phyloP scores from a whole-genome alignment of 2,329 filamentous ascomycete species.

The Tolypocladium guangdongense region DNA sequence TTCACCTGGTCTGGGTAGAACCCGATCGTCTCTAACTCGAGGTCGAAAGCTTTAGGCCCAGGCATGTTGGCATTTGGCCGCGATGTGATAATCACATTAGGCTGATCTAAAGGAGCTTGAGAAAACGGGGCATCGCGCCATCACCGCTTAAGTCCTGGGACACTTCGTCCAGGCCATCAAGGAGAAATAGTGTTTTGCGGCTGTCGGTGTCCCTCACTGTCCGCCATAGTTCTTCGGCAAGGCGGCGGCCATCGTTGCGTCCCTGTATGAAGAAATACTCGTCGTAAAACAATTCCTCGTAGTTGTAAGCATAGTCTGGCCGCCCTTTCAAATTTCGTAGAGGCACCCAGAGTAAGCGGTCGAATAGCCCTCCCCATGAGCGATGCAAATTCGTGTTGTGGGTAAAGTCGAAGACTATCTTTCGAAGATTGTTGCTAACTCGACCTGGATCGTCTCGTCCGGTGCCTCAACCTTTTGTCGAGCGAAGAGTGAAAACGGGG shows the following conservation, averaged over 20 bases:
- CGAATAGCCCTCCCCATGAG: constrained; percentile 14
- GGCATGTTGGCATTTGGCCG: constrained; percentile 18
- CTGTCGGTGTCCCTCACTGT: background rate
- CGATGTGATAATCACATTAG: constrained; percentile 28
- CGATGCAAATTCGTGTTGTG: background rate
- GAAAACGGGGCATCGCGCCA: constrained; percentile 9
- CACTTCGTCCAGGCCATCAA: constrained; percentile 34
- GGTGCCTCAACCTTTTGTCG: constrained; percentile 16
- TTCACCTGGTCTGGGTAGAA: constrained; percentile 24
- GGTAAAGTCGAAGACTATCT: constrained; percentile 24
- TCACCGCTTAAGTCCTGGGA: constrained; percentile 8
- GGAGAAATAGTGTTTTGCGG: constrained; percentile 24
- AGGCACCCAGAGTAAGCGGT: constrained; percentile 28
- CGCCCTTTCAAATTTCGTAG: constrained; percentile 21
- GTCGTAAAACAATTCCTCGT: constrained; percentile 13
- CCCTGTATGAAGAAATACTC: constrained; percentile 15
- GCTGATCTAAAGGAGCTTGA: constrained; percentile 19
- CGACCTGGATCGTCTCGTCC: constrained; percentile 10
- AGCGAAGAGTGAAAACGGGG: constrained; percentile 14
- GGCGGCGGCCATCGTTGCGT: constrained; percentile 1
- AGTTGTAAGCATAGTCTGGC: constrained; percentile 7
- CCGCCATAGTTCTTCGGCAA: constrained; percentile 9
- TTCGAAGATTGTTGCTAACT: constrained; percentile 19
- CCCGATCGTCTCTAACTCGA: constrained; percentile 28
- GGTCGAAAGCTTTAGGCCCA: constrained; percentile 12